These are phyloP conservation scores for Tulasnella sp. DNA, from an alignment of 768 basidiomycete species.

Conservation along the genomic window DNA sequence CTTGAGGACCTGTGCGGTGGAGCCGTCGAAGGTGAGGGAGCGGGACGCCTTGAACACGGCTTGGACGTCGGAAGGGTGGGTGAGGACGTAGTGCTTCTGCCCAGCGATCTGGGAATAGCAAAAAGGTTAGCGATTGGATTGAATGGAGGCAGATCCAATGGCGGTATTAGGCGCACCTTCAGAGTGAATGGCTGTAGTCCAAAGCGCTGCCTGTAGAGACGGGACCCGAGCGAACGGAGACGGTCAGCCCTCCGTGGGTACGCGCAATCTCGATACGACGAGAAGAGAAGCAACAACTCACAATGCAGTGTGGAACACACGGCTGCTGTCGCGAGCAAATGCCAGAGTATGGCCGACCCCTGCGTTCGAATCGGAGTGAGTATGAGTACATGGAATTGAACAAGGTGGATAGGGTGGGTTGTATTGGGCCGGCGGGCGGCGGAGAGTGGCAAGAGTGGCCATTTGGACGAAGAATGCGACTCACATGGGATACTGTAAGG, in stretches of 20 bases:
- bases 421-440: background rate
- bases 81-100: constrained; percentile 30
- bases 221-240: background rate
- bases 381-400: background rate
- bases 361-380: background rate
- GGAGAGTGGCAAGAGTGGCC: background rate
- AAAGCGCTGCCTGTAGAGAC: constrained; percentile 16
- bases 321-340: constrained; percentile 23
- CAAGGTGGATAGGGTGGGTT: background rate
- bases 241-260: background rate
- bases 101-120: constrained; percentile 21
- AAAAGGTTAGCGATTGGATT: background rate
- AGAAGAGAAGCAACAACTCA: background rate
- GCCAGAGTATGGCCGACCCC: constrained; percentile 29
- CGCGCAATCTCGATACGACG: background rate
- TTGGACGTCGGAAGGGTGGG: constrained; percentile 23
- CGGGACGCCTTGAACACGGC: constrained; percentile 17
- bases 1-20: constrained; percentile 5
- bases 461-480: background rate
- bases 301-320: constrained; percentile 22
- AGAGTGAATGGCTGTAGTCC: constrained; percentile 17
- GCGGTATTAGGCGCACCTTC: background rate
- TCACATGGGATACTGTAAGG: constrained; percentile 30
- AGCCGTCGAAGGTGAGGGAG: constrained; percentile 17
- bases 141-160: background rate